Conservation (phyloP, 192 early-diverging fungal genomes). For the Coemansia biformis region DNA sequence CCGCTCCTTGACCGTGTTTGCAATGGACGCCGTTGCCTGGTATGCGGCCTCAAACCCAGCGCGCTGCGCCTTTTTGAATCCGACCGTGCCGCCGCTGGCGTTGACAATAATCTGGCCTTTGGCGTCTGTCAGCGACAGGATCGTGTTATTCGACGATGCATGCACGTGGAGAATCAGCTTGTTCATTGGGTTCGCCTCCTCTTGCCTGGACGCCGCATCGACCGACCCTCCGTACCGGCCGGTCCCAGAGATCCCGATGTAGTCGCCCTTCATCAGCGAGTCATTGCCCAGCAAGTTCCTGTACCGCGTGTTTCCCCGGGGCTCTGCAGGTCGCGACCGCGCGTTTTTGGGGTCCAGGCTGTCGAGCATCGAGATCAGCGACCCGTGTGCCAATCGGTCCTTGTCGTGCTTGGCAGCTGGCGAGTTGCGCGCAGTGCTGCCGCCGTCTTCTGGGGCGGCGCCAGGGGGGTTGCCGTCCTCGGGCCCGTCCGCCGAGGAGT, state of each 20-base stretch:
- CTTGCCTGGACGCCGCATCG: background rate
- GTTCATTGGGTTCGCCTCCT: constrained; percentile 21
- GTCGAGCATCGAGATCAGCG: constrained; percentile 11
- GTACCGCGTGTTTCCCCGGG: background rate
- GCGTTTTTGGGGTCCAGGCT: constrained; percentile 2
- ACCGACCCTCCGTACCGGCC: constrained; percentile 1
- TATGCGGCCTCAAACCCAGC: constrained; percentile 89
- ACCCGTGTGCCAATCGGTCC: background rate
- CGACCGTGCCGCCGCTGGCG: constrained; percentile 73
- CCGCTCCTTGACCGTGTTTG: constrained; percentile 63
- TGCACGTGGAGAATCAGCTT: constrained; percentile 45
- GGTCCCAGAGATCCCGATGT: background rate
- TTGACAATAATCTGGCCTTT: constrained; percentile 66
- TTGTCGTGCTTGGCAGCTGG: background rate
- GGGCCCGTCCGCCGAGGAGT: constrained; percentile 1
- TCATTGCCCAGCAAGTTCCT: background rate
- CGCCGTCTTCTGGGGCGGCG: background rate
- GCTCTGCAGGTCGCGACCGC: background rate
- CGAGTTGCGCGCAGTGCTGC: background rate
- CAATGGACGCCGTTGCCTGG: constrained; percentile 72
- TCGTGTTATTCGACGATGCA: constrained; percentile 79
- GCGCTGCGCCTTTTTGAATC: constrained; percentile 84
- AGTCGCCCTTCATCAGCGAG: constrained; percentile 12
- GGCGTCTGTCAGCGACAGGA: constrained; percentile 70
- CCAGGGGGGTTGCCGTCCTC: background rate